phyloP scores from a whole-genome alignment of 2,329 filamentous ascomycete genomes.

The Leptographium procerum region DNA sequence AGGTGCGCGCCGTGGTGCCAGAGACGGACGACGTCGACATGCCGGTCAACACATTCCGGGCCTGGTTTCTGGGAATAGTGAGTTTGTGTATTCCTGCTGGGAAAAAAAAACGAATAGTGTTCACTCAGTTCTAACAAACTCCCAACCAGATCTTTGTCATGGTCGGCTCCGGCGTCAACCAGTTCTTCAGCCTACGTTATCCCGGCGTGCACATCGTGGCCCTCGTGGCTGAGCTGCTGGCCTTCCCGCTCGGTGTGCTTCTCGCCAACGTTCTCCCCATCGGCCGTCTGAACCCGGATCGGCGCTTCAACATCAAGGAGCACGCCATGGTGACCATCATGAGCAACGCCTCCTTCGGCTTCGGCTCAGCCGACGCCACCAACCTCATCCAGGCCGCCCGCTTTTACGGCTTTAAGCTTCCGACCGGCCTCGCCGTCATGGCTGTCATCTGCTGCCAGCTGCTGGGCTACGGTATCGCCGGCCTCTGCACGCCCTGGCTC shows the following conservation, averaged over 20 bases:
- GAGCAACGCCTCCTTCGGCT: slow-evolving; percentile 36
- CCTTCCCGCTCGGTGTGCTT: slow-evolving; percentile 28
- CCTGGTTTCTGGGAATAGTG: slow-evolving; percentile 31
- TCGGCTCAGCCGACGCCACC: slow-evolving; percentile 31
- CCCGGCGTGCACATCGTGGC: slow-evolving; percentile 32
- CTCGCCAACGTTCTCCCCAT: slow-evolving; percentile 28
- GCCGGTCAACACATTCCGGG: slow-evolving; percentile 32
- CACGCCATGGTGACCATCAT: slow-evolving; percentile 34
- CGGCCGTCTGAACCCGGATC: slow-evolving; percentile 28
- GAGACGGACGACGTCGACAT: slow-evolving; percentile 21
- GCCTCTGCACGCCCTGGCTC: slow-evolving; percentile 23
- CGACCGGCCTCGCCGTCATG: slow-evolving; percentile 25
- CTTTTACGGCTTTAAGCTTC: slow-evolving; percentile 29
- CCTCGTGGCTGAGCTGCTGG: slow-evolving; percentile 32
- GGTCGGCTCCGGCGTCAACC: slow-evolving; percentile 33
- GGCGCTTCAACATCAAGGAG: slow-evolving; percentile 34
- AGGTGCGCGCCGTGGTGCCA: slow-evolving; percentile 21
- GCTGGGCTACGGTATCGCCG: slow-evolving; percentile 27
- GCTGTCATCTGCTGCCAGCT: slow-evolving; percentile 26
- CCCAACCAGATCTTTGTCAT: slow-evolving; percentile 29
- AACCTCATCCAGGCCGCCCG: slow-evolving; percentile 31
- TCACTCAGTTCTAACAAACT: too few species aligned
- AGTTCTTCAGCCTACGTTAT: slow-evolving; percentile 35
- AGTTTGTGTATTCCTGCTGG: too few species aligned
- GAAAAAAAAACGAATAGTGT: too few species aligned